Evolutionary conservation across 768 basidiomycete species (phyloP), one percentile per base, ranked within the genome.

Genomic region (Podaxis sp.): DNA sequence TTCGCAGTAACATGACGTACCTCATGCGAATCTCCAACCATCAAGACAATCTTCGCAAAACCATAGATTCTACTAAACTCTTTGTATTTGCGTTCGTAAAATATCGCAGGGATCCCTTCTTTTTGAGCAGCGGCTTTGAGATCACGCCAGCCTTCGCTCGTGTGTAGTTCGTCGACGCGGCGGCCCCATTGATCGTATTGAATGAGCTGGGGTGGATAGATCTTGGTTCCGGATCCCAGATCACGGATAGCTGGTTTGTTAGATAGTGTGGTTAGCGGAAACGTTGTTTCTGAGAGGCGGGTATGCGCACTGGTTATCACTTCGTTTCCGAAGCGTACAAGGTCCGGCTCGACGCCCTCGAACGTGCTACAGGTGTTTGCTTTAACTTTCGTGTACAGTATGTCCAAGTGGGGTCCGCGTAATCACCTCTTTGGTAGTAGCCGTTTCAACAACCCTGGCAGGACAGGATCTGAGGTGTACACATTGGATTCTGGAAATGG

Each of bases 111-210:
- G 19, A 88, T 69, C 8, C 91, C 91, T 71, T 89, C 88, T 59
- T 80, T 76, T 66, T 88, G 84, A 38, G 81, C 79, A 26, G 85
- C 68, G 0, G 80, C 83, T 72, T 90, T 91, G 66, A 93, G 76
- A 19, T 77, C 77, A 13, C 86, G 77, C 91, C 91, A 93, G 0
- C 85, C 88, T 69, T 91, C 89, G 17, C 86, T 87, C 1, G 89
- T 90, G 42, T 85, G 77, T 0, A 94, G 80, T 3, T 76, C 73
- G 70, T 93, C 90, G 7, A 91, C 75, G 24, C 81, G 72, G 11
- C 86, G 83, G 0, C 90, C 90, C 87, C 86, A 92, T 65, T 90
- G 86, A 67, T 92, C 80, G 68, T 90, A 93, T 71, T 92, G 92
- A 0, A 79, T 79, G 22, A 93, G 72, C 9, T 71, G 76, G 0